A percentile compares a stretch with the other conserved stretches of the same genome.
Evolutionary conservation across 345 rosid species (phyloP).

Genomic region (Anacardium occidentale): DNA sequence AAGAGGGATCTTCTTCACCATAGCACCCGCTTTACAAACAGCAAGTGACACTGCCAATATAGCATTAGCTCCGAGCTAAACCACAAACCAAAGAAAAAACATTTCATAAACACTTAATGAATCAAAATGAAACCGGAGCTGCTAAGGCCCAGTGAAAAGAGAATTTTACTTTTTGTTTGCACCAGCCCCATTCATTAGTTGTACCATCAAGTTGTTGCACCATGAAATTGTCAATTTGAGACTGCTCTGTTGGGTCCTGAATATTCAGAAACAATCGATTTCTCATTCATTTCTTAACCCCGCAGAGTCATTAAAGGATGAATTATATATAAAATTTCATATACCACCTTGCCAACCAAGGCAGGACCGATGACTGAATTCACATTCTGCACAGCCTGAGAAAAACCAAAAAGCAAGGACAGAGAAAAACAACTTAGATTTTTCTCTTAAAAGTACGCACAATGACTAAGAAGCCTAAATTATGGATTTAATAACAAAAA

Average conservation of each 20-base stretch:
- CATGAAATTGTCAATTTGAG: slow-evolving; percentile 52
- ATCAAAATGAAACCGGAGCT: background rate
- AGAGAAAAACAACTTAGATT: background rate
- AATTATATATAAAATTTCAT: background rate
- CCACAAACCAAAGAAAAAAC: background rate
- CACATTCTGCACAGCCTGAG: slow-evolving; percentile 62
- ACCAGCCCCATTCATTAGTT: slow-evolving; percentile 80
- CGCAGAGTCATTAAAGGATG: background rate
- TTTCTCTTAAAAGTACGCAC: background rate
- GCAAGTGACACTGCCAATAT: slow-evolving; percentile 74
- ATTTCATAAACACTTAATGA: background rate
- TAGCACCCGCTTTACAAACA: slow-evolving; percentile 71
- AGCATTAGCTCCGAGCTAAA: slow-evolving; percentile 75
- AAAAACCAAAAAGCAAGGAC: slow-evolving; percentile 4
- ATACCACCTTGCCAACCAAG: slow-evolving; percentile 59
- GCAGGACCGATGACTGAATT: slow-evolving; percentile 61
- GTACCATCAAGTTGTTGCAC: slow-evolving; percentile 79
- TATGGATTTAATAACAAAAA: background rate
- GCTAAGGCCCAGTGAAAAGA: background rate
- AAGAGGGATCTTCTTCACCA: slow-evolving; percentile 61
- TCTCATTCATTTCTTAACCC: background rate
- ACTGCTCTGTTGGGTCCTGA: slow-evolving; percentile 62
- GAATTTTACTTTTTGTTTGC: slow-evolving; percentile 59
- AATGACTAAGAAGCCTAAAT: background rate
- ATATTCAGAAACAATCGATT: background rate